These are phyloP conservation scores for Chaetomiaceae sp. DNA, from an alignment of 2,329 filamentous ascomycete species.

Conservation along the genomic window DNA sequence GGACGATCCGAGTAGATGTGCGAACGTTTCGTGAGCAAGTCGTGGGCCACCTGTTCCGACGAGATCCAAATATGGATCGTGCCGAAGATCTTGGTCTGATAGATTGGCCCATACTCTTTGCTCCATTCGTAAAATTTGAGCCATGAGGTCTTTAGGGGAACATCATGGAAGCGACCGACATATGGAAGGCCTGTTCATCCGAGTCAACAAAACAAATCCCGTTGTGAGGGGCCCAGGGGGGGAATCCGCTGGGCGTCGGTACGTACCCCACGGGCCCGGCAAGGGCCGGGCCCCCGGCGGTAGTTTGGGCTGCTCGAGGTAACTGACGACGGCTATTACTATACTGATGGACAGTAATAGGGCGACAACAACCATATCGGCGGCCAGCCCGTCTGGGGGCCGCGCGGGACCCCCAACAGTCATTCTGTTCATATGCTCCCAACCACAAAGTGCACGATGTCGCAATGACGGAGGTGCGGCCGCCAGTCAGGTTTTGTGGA, in stretches of 20 bases:
- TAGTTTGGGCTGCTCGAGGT: slow-evolving; percentile 22
- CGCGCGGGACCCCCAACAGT: too few species aligned
- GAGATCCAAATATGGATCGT: slow-evolving; percentile 45
- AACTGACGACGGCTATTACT: slow-evolving; percentile 7
- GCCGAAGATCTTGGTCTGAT: slow-evolving; percentile 43
- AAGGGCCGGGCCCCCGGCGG: slow-evolving; percentile 28
- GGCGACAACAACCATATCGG: slow-evolving; percentile 3
- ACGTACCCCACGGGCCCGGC: slow-evolving; percentile 30
- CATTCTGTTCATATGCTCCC: too few species aligned
- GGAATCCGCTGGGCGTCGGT: too few species aligned
- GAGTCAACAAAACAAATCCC: too few species aligned
- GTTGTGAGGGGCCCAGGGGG: too few species aligned
- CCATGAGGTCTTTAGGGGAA: slow-evolving; percentile 39
- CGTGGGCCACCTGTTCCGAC: slow-evolving; percentile 40
- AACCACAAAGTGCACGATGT: too few species aligned
- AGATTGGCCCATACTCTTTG: slow-evolving; percentile 43
- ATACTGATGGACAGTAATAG: too few species aligned
- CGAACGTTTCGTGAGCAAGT: slow-evolving; percentile 39
- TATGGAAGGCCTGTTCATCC: slow-evolving; percentile 42
- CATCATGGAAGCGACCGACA: slow-evolving; percentile 42
- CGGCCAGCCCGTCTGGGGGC: too few species aligned
- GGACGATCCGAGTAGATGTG: slow-evolving; percentile 45
- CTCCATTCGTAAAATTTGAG: slow-evolving; percentile 46
- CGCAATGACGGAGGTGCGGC: too few species aligned
- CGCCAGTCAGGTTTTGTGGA: too few species aligned